Base-by-base conservation (phyloP, 2,329 filamentous ascomycete genomes). In the Nothophaeocryptopus gaeumannii region DNA sequence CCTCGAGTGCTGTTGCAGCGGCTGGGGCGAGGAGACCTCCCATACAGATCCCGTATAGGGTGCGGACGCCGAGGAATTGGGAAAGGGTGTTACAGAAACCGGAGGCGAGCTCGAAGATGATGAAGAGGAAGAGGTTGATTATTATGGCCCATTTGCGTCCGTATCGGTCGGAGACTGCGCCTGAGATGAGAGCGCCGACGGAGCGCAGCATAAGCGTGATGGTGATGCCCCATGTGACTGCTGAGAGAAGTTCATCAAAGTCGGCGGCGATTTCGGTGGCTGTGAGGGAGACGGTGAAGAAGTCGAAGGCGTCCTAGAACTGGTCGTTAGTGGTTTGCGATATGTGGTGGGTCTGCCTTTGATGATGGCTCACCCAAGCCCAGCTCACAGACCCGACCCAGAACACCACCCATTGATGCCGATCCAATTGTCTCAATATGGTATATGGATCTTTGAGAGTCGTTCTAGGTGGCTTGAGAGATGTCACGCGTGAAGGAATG, bases 221-320 rank as follows among this genome's bases (percentile, higher is more conserved):
- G 3, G 63, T 65, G 29, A 65, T 57, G 5, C 61, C 38, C 45
- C 46, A 31, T 12, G 11, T 33, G 8, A 44, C 33, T 32, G 32
- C 39, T n/a, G 26, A 43, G 5, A 36, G 47, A 12, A 39, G 32
- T 31, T 50, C 39, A 20, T 44, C 13, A 8, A 47, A 47, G 30
- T 47, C 45, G n/a, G 35, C 45, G 26, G 45, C 45, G n/a, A 47
- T 47, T 30, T 47, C 45, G 35, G 39, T 36, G 42, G 37, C 42
- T 26, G 16, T 37, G 9, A 45, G 33, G n/a, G 15, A 16, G 8
- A 45, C 42, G 46, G 33, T 41, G 47, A 58, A 58, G 46, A 58
- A 85, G 65, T 86, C 83, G 56, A 84, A 85, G 3, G 82, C 20
- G 20, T 26, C 20, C 20, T 26, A 26, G 20, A 26, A 26, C 20